Conservation (phyloP, 352 stramenopile genomes). For the Stramenopiles sp. region DNA sequence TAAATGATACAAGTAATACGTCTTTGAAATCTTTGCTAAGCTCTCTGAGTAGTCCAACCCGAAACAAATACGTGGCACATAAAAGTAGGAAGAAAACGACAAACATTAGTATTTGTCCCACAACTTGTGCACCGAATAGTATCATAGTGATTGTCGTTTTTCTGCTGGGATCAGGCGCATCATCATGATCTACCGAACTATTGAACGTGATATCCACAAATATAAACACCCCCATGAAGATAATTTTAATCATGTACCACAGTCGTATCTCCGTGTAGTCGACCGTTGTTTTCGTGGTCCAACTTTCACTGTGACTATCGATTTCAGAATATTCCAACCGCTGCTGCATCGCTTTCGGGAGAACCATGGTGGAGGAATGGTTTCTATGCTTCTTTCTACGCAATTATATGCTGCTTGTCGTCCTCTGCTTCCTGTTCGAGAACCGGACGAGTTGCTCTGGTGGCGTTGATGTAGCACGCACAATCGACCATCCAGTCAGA, state of each 20-base stretch:
- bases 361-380: neutral
- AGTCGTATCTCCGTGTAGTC: neutral
- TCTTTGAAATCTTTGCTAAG: conserved; percentile 18
- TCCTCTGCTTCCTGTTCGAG: too few relatives aligned
- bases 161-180: neutral
- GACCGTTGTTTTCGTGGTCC: conserved; percentile 8
- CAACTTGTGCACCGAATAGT: conserved; percentile 19
- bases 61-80: conserved; percentile 19
- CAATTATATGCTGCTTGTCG: too few relatives aligned
- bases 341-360: neutral
- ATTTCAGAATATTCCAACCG: conserved; percentile 8
- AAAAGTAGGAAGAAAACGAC: conserved; percentile 22
- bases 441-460: too few relatives aligned
- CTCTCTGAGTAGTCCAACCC: conserved; percentile 16
- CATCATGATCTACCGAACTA: conserved; percentile 9
- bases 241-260: conserved; percentile 11
- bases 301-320: neutral
- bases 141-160: conserved; percentile 10
- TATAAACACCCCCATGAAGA: neutral
- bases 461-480: too few relatives aligned
- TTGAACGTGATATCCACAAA: neutral
- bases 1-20: conserved; percentile 16
- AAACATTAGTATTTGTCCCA: conserved; percentile 20
- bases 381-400: too few relatives aligned
- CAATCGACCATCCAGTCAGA: too few relatives aligned